Evolutionary conservation across 805 yeast genomes (phyloP).

Genomic region (Candida ficus): DNA sequence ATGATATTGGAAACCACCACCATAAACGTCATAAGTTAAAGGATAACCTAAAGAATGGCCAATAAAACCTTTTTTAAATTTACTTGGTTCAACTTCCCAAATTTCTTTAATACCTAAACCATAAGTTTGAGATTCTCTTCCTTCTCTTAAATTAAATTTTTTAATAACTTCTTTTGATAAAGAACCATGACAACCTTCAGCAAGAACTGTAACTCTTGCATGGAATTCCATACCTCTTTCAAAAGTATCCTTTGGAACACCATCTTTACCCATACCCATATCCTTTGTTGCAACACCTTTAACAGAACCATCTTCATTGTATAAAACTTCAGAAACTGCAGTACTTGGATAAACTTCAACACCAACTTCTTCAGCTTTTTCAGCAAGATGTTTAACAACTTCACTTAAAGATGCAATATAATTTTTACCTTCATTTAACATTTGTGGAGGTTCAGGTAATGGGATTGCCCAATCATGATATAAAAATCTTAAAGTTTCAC

Average conservation of each 20-base stretch:
- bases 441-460: constrained; percentile 90
- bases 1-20: constrained; percentile 97
- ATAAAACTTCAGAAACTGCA: constrained; percentile 74
- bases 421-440: constrained; percentile 75
- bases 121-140: constrained; percentile 76
- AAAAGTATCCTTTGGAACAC: constrained; percentile 74
- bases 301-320: constrained; percentile 54
- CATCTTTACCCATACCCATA: constrained; percentile 74
- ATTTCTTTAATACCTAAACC: constrained; percentile 96
- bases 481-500: constrained; percentile 69
- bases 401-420: constrained; percentile 80
- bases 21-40: constrained; percentile 65
- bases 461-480: constrained; percentile 58
- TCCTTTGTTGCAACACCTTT: constrained; percentile 93
- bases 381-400: constrained; percentile 77
- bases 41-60: constrained; percentile 92
- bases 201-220: constrained; percentile 81
- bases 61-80: constrained; percentile 74
- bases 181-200: constrained; percentile 99
- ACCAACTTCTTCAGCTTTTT: constrained; percentile 87
- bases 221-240: constrained; percentile 98
- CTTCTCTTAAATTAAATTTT: constrained; percentile 61
- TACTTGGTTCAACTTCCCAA: constrained; percentile 87
- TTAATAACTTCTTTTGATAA: constrained; percentile 71
- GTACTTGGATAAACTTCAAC: constrained; percentile 93